phyloP scores from a whole-genome alignment of 371 early-diverging fungal species.

The Cokeromyces recurvatus region DNA sequence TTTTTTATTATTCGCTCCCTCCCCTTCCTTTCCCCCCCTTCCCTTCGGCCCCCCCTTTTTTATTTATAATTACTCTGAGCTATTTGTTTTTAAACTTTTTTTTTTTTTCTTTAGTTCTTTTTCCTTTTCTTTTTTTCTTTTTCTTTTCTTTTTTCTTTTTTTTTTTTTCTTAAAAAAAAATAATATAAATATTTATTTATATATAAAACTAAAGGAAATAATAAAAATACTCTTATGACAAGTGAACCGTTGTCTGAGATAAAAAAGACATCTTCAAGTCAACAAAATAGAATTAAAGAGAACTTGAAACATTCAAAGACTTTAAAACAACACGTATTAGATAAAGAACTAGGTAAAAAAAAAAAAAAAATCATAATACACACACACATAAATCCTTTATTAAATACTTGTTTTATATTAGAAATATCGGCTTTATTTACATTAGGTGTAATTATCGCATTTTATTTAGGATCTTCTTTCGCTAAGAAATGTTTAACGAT shows the following conservation, averaged over 20 bases:
- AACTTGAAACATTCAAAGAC: slow-evolving; percentile 1
- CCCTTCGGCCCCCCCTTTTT: too few species aligned
- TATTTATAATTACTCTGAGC: too few species aligned
- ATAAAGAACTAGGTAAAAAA: slow-evolving; percentile 13
- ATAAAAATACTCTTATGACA: background rate
- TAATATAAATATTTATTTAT: background rate
- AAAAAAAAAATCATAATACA: too few species aligned
- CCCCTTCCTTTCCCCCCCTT: too few species aligned
- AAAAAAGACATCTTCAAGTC: slow-evolving; percentile 1
- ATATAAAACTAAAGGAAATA: background rate
- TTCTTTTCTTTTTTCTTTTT: background rate
- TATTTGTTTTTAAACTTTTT: background rate
- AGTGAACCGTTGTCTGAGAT: background rate
- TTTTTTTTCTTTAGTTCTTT: background rate
- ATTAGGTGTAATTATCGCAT: background rate
- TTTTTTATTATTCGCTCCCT: too few species aligned
- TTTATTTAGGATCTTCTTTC: slow-evolving; percentile 2
- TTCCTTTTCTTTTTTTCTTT: slow-evolving; percentile 3
- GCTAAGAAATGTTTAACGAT: slow-evolving; percentile 10
- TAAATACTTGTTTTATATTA: background rate
- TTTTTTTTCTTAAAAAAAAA: background rate
- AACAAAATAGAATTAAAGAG: background rate
- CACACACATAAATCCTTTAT: too few species aligned
- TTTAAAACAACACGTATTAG: slow-evolving; percentile 9
- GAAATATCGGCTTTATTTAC: slow-evolving; percentile 7